Evolutionary conservation across 257 asterid species (phyloP).

Genomic region (Salvia miltiorrhiza): DNA sequence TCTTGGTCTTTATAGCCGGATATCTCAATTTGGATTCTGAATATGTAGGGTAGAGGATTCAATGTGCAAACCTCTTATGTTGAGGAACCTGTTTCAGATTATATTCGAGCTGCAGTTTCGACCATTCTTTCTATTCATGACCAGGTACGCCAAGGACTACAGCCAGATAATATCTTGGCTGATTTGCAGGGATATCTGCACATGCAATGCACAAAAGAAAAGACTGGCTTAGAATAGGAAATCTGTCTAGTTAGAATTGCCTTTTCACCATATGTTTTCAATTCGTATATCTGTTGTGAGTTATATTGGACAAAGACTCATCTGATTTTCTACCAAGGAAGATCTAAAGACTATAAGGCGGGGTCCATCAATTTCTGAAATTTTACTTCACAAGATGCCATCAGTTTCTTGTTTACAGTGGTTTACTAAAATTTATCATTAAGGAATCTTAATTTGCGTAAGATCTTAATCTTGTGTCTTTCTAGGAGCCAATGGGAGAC

Average conservation of each 20-base stretch:
- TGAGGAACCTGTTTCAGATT: conserved; percentile 89
- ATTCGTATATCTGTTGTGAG: not conserved
- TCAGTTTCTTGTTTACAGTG: not conserved
- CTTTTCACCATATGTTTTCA: not conserved
- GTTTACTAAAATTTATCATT: conserved; percentile 5
- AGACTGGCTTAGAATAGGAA: conserved; percentile 1
- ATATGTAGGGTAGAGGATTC: conserved; percentile 86
- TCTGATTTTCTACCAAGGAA: not conserved
- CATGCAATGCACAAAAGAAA: not conserved
- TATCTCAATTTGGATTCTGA: not conserved
- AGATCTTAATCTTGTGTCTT: conserved; percentile 18
- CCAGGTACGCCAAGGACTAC: conserved; percentile 44
- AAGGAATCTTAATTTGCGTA: not conserved
- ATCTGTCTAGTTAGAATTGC: not conserved
- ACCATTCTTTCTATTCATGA: conserved; percentile 75
- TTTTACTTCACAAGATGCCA: not conserved
- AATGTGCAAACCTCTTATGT: conserved; percentile 67
- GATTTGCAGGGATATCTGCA: not conserved
- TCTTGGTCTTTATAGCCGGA: not conserved
- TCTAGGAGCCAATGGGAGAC: conserved; percentile 88
- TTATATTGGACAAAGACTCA: not conserved
- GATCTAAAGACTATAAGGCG: not conserved
- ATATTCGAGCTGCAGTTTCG: conserved; percentile 72
- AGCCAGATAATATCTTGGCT: not conserved
- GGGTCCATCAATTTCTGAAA: not conserved